Evolutionary conservation across 352 stramenopile species (phyloP).

Genomic region (Pythium vanterpoolii): DNA sequence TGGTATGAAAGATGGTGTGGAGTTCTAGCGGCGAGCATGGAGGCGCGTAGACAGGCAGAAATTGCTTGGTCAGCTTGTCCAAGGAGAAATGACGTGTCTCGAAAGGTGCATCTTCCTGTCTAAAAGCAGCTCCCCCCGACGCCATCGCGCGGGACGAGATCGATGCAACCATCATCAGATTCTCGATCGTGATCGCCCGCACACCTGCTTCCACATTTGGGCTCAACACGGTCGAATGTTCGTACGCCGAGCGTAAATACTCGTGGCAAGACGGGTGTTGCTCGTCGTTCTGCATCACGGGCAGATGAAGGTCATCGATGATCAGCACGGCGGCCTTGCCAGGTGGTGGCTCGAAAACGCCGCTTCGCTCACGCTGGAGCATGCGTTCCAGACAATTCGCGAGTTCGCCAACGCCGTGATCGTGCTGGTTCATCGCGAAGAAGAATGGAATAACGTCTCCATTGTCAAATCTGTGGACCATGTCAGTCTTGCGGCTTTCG

Average conservation of each 20-base stretch:
- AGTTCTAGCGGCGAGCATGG: slow-evolving; percentile 13
- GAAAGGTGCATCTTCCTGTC: background rate
- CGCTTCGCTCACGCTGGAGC: slow-evolving; percentile 33
- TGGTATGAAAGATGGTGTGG: slow-evolving; percentile 22
- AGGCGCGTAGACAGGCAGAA: slow-evolving; percentile 23
- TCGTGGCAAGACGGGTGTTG: slow-evolving; percentile 22
- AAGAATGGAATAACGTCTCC: slow-evolving; percentile 31
- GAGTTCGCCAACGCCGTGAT: slow-evolving; percentile 19
- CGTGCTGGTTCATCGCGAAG: slow-evolving; percentile 23
- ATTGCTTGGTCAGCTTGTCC: slow-evolving; percentile 23
- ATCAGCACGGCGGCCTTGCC: slow-evolving; percentile 32
- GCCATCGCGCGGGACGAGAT: slow-evolving; percentile 14
- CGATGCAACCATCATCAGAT: slow-evolving; percentile 31
- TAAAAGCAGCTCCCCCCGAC: background rate
- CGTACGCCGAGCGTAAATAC: slow-evolving; percentile 24
- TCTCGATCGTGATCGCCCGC: slow-evolving; percentile 19
- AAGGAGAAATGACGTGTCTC: slow-evolving; percentile 19
- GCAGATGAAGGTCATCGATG: slow-evolving; percentile 38
- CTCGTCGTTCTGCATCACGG: slow-evolving; percentile 17
- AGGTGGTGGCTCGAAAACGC: slow-evolving; percentile 32
- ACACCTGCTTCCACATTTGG: background rate
- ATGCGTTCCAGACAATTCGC: slow-evolving; percentile 27
- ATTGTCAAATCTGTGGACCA: slow-evolving; percentile 23
- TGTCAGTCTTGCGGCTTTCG: slow-evolving; percentile 8
- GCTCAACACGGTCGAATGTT: slow-evolving; percentile 18